Evolutionary conservation across 305 asterid species (phyloP), one percentile per base, ranked within the genome.

Genomic region (Rubia tinctorum): DNA sequence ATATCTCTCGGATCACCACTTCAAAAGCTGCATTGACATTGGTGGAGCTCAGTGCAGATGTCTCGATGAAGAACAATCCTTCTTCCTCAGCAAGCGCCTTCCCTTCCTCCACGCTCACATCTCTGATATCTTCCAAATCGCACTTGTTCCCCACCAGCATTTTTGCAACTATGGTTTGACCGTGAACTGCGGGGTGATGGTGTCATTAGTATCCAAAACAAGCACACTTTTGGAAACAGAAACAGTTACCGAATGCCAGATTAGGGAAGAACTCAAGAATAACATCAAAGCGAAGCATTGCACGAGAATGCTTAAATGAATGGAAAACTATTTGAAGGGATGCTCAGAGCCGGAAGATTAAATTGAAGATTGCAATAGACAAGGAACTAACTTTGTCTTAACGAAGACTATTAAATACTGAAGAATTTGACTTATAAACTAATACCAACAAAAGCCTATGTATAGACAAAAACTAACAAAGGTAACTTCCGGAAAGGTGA

Each of bases 91-190:
- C 96, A 20, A 89, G 81, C 73, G 34, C 77, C 79, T 82, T 81
- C 14, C 90, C 91, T 68, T 89, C 91, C 60, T 86, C 96, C 71
- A 81, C 71, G 23, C 87, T 88, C 76, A 90, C 93, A 68, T 86
- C 88, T 80, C 93, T 74, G 45, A 86, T 86, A 74, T 81, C 76
- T 81, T 88, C 96, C 80, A 89, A 63, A 80, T 89, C 96, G 49
- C 88, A 77, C 84, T 89, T 89, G 89, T 89, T 89, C 43, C 93
- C 96, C 3, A 86, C 96, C 37, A 89, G 86, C 91, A 89, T 85
- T 62, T 78, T 87, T 42, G 90, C 90, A 7, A 86, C 86, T 8
- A 90, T 66, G 4, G 90, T 88, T 62, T 89, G 91, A 51, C 91
- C 84, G 69, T 86, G 96, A 67, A 86, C 96, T 88, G 90, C 86